Conservation (phyloP, 1,284 basidiomycete genomes). For the Ustilago trichophora region DNA sequence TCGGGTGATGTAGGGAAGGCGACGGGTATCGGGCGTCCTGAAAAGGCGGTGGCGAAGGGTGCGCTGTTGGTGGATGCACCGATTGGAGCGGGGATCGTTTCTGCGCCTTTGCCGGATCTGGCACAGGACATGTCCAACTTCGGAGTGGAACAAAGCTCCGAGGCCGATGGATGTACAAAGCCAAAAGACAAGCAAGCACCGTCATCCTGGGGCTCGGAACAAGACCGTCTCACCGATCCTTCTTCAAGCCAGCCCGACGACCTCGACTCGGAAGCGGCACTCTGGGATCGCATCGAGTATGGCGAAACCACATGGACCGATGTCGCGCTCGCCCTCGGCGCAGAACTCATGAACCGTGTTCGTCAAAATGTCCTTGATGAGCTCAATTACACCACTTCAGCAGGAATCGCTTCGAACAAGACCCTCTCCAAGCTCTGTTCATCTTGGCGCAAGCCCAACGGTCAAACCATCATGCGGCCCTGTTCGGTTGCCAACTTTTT, state of each 20-base stretch:
- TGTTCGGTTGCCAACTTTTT: constrained; percentile 52
- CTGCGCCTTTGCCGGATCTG: constrained; percentile 12
- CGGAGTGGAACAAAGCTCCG: constrained; percentile 3
- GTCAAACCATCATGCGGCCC: constrained; percentile 59
- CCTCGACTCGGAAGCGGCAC: constrained; percentile 36
- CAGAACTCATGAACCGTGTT: constrained; percentile 83
- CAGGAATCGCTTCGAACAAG: constrained; percentile 94
- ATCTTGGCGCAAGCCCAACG: constrained; percentile 57
- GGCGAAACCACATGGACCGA: constrained; percentile 81
- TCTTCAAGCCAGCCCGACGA: constrained; percentile 39
- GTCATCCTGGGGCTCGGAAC: constrained; percentile 23
- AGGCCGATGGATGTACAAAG: constrained; percentile 24
- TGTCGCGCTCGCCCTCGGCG: constrained; percentile 86
- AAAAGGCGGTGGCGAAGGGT: constrained; percentile 40
- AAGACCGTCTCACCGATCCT: constrained; percentile 35
- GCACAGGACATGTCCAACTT: background rate
- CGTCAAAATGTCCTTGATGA: constrained; percentile 76
- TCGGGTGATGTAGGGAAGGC: constrained; percentile 67
- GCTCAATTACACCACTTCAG: constrained; percentile 92
- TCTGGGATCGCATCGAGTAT: constrained; percentile 42
- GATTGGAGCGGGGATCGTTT: constrained; percentile 32
- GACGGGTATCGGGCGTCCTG: constrained; percentile 50
- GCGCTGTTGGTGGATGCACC: constrained; percentile 44
- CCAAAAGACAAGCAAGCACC: constrained; percentile 41
- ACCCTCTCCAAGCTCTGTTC: constrained; percentile 84